Percentiles rank a stretch among this genome's conserved stretches.
Evolutionary conservation across 371 early-diverging fungal species (phyloP).

Genomic region (Gilbertella persicaria): DNA sequence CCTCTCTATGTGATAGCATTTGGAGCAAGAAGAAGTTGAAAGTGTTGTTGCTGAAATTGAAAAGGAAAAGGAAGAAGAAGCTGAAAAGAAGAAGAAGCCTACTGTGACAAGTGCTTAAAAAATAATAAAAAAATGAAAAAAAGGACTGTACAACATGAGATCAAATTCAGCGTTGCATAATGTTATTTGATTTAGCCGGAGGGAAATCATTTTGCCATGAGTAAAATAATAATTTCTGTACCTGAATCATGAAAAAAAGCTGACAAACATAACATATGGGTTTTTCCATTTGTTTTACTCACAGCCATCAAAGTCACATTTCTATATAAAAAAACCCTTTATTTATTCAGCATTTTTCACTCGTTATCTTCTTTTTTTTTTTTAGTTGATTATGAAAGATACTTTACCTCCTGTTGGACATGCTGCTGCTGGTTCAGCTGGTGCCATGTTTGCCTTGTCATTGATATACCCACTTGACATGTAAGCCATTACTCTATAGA

Average conservation of each 20-base stretch:
- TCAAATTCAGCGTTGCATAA: too few species aligned
- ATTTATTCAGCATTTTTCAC: constrained; percentile 4
- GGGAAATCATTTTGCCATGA: too few species aligned
- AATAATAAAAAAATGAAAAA: too few species aligned
- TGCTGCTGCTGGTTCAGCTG: constrained; percentile 90
- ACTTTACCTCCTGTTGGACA: constrained; percentile 84
- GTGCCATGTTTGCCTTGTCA: constrained; percentile 89
- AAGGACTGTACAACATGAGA: too few species aligned
- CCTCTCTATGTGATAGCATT: constrained; percentile 56
- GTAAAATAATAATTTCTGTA: too few species aligned
- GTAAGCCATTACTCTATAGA: constrained; percentile 66
- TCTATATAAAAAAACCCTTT: too few species aligned
- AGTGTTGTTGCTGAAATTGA: constrained; percentile 84
- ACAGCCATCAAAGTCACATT: too few species aligned
- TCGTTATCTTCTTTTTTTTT: constrained; percentile 15
- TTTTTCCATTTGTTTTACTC: too few species aligned
- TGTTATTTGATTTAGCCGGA: too few species aligned
- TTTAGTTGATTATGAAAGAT: constrained; percentile 35
- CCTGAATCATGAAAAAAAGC: too few species aligned
- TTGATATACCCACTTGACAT: constrained; percentile 95
- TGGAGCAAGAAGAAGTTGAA: constrained; percentile 85
- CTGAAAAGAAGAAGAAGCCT: constrained; percentile 73
- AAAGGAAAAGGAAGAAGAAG: constrained; percentile 92
- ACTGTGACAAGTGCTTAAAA: constrained; percentile 3
- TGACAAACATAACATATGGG: too few species aligned